Percentiles rank a stretch among this genome's conserved stretches.
These are phyloP conservation scores for Leccinum broughii DNA, from an alignment of 768 basidiomycete species.

Conservation along the genomic window DNA sequence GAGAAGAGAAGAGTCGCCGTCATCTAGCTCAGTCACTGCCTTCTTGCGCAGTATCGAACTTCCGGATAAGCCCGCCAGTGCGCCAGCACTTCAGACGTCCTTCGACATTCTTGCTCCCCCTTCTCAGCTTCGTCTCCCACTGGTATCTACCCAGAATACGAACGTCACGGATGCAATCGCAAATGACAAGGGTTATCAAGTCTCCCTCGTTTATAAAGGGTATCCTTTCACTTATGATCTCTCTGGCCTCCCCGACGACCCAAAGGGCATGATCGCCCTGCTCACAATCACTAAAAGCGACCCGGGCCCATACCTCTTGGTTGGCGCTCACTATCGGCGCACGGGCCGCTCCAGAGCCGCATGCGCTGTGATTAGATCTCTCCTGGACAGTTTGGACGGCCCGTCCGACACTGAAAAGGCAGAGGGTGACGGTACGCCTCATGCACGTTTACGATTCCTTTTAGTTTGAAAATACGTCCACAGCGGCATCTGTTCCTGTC, in stretches of 20 bases:
- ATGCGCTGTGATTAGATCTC: slow-evolving; percentile 27
- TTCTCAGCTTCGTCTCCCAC: slow-evolving; percentile 12
- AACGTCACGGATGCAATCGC: background rate
- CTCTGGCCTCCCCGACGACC: slow-evolving; percentile 31
- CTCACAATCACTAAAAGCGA: slow-evolving; percentile 30
- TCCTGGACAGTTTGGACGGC: slow-evolving; percentile 19
- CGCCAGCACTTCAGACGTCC: slow-evolving; percentile 15
- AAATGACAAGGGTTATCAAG: slow-evolving; percentile 14
- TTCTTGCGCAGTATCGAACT: slow-evolving; percentile 30
- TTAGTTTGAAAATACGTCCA: slow-evolving; percentile 17
- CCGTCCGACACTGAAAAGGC: slow-evolving; percentile 16
- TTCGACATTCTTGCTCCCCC: slow-evolving; percentile 4
- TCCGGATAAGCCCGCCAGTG: slow-evolving; percentile 16
- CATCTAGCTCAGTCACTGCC: slow-evolving; percentile 19
- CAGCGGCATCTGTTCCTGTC: slow-evolving; percentile 11
- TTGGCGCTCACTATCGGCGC: slow-evolving; percentile 35
- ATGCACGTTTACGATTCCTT: slow-evolving; percentile 10
- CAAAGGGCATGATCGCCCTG: slow-evolving; percentile 27
- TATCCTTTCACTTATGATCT: slow-evolving; percentile 32
- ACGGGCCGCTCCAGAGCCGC: slow-evolving; percentile 34
- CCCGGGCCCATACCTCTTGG: slow-evolving; percentile 33
- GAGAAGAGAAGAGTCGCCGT: slow-evolving; percentile 12
- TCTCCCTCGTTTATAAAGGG: slow-evolving; percentile 30
- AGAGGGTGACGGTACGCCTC: slow-evolving; percentile 28
- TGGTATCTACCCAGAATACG: slow-evolving; percentile 12